Base-by-base conservation (phyloP, 768 basidiomycete genomes). In the Tricholoma matsutake region DNA sequence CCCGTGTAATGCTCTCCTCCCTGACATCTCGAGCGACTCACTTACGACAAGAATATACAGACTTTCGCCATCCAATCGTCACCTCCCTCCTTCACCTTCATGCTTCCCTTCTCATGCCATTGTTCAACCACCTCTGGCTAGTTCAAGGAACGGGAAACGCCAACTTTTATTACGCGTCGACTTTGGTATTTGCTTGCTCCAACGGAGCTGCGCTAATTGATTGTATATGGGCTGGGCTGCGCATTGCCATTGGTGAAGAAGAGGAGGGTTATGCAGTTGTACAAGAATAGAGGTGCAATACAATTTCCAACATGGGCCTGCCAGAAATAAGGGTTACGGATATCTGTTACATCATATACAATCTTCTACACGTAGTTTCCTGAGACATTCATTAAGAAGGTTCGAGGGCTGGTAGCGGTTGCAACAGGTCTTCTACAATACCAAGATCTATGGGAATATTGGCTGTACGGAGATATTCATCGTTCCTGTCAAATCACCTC, bases 91-190 rank as follows among this genome's bases (percentile, higher is more conserved):
- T 96, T 9, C 91, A 96, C 64, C 76, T 92, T 4, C 94, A 97
- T 68, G 87, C 96, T 2, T 81, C 87, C 1, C 79, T 94, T 18
- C 86, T 98, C 20, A 82, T 98, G 60, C 96, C 96, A 0, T 80
- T 97, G 31, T 96, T 98, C 73, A 87, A 96, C 68, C 84, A 92
- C 61, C 78, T 98, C 1, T 99, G 97, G 96, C 83, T 98, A 6
- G 80, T 79, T 8, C 89, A 94, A 59, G 95, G 94, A 1, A 92
- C 94, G 5, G 97, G 94, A 2, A 98, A 99, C 68, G 95, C 96
- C 51, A 98, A 98, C 72, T 99, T 99, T 76, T 98, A 92, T 76
- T 99, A 98, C 68, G 97, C 97, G 0, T 88, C 90, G 3, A 98
- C 95, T 2, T 79, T 98, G 62, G 96, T 99, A 14, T 94, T 95